Base-by-base conservation (phyloP, 257 asterid species). In the Solanum appendiculatum region DNA sequence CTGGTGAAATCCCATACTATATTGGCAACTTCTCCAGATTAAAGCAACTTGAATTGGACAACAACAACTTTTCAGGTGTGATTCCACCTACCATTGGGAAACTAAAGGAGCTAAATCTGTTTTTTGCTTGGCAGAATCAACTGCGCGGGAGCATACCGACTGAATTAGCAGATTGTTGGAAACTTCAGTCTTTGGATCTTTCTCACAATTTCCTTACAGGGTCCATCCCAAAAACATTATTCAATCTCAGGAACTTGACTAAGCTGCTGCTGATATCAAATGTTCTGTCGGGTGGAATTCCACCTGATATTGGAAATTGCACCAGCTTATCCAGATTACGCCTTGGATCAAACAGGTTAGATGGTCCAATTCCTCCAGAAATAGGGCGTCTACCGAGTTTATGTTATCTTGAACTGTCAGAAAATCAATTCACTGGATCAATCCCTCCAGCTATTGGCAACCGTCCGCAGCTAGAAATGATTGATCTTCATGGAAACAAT, bases 111-210 rank as follows among this genome's bases (percentile, higher is more conserved):
- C 96, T 94, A 42, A 88, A 93, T 44, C 91, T 94, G 70, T 94
- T 94, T 91, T 92, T 92, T 16, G 95, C 98, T 33, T 94, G 98
- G 98, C 92, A 93, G 91, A 94, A 94, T 91, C 93, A 88, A 90
- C 92, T 94, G 16, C 90, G 70, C 25, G 98, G 95, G 83, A 91
- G 88, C 86, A 93, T 94, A 88, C 98, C 98, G 31, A 75, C 69
- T 13, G 94, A 94, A 89, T 72, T 94, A 33, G 93, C 92, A 14
- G 31, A 91, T 66, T 93, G 95, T 83, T 23, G 78, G 85, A 90
- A 91, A 68, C 95, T 94, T 89, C 92, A 93, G 58, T 93, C 93
- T 15, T 83, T 94, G 78, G 98, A 94, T 87, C 93, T 94, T 70
- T 94, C 98, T 4, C 92, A 92, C 83, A 94, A 94, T 88, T 85